phyloP scores from a whole-genome alignment of 1,284 basidiomycete genomes.

The Leucoagaricus sp. region DNA sequence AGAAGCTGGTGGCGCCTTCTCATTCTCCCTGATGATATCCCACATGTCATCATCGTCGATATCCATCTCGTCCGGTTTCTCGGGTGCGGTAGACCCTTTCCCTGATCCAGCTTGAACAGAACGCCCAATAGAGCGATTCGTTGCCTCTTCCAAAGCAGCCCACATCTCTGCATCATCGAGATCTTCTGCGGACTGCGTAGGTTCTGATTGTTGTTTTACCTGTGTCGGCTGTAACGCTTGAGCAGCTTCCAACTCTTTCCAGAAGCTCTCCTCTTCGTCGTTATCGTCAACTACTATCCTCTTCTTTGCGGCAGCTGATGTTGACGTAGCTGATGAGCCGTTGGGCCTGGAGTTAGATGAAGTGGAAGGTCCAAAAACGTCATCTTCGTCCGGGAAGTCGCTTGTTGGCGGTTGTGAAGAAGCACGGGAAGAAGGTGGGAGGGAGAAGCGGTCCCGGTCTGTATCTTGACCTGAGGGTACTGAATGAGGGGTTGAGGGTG shows the following conservation, averaged over 20 bases:
- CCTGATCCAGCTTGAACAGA: background rate
- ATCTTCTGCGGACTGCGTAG: constrained; percentile 1
- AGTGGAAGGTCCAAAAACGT: constrained; percentile 9
- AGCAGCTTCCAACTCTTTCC: constrained; percentile 10
- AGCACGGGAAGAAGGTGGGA: constrained; percentile 41
- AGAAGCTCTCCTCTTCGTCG: constrained; percentile 10
- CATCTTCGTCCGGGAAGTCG: constrained; percentile 5
- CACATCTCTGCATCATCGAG: constrained; percentile 13
- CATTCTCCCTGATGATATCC: constrained; percentile 64
- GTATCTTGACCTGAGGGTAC: constrained; percentile 21
- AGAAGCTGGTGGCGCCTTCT: constrained; percentile 29
- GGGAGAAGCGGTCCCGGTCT: constrained; percentile 22
- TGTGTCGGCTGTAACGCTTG: background rate
- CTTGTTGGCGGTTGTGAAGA: constrained; percentile 50
- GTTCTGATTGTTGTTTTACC: background rate
- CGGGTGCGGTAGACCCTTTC: background rate
- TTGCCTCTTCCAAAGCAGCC: constrained; percentile 7
- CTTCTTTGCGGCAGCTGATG: background rate
- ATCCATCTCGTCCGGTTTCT: constrained; percentile 30
- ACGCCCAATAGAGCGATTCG: background rate
- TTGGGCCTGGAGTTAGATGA: background rate
- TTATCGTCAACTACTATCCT: constrained; percentile 6
- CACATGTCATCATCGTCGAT: constrained; percentile 66
- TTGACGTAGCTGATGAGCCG: background rate
- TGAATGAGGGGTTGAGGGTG: constrained; percentile 12